These are phyloP conservation scores for Epichloe baconii DNA, from an alignment of 2,329 filamentous ascomycete species.

Conservation along the genomic window DNA sequence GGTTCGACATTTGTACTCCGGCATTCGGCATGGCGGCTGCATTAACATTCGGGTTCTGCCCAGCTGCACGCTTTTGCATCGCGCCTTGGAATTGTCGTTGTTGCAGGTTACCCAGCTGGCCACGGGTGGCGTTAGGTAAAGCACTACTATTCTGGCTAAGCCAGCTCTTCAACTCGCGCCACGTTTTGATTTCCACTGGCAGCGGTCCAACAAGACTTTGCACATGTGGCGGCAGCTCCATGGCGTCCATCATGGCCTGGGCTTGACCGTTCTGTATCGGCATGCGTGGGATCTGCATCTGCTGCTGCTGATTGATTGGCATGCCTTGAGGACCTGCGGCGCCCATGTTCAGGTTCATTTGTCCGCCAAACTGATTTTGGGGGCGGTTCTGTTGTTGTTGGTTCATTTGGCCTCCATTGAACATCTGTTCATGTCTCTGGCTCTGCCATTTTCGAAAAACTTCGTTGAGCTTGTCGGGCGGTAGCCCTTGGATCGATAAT, in stretches of 20 bases:
- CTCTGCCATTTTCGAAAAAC: conserved; percentile 36
- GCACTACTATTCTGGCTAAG: conserved; percentile 24
- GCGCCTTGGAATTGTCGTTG: conserved; percentile 25
- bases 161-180: conserved; percentile 33
- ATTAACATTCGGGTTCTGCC: conserved; percentile 18
- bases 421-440: conserved; percentile 20
- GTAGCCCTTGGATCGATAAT: conserved; percentile 27
- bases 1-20: conserved; percentile 15
- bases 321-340: conserved; percentile 17
- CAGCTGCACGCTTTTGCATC: conserved; percentile 18
- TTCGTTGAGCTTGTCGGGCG: conserved; percentile 38
- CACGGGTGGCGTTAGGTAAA: conserved; percentile 18
- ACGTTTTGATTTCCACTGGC: conserved; percentile 33
- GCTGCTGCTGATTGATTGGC: conserved; percentile 14
- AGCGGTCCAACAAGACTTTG: conserved; percentile 18
- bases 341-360: conserved; percentile 19
- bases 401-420: conserved; percentile 19
- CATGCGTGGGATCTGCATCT: conserved; percentile 16
- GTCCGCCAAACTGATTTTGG: conserved; percentile 18
- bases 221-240: conserved; percentile 31
- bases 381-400: conserved; percentile 16
- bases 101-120: conserved; percentile 23
- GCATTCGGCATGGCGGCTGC: conserved; percentile 10
- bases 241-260: conserved; percentile 30
- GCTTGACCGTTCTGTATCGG: conserved; percentile 19